Evolutionary conservation across 1,284 basidiomycete species (phyloP), one percentile per base, ranked within the genome.

Genomic region (Leucoagaricus sp.): DNA sequence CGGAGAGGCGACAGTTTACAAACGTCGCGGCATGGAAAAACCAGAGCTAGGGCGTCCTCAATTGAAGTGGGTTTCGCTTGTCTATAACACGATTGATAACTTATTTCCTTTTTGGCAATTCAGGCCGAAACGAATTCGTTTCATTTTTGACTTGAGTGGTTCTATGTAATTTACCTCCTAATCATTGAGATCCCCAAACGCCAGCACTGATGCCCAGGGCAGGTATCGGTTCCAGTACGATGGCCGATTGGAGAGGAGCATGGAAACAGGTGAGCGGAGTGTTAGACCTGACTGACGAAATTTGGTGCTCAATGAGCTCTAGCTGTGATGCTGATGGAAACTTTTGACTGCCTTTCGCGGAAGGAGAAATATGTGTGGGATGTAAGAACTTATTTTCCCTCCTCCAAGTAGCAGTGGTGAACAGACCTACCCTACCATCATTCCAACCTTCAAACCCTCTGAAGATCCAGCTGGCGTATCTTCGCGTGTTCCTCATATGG

Each of bases 281-380:
- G 9, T 3, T 13, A 36, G 15, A 10, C n/a, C 15, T 13, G 8
- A 1, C 10, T 25, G 21, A 4, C 2, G 17, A 5, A 10, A 10
- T 17, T 25, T n/a, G 19, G 23, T 42, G 3, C 26, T 55, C 5
- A 23, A 21, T 21, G 40, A 36, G 31, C 26, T 5, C 12, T 54
- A 86, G 84, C 83, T 28, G 83, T 82, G 6, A 87, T 87, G 85
- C 66, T 87, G 42, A 86, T 87, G 84, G 85, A 87, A 63, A 85
- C 82, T 1, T 86, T 87, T 63, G 77, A 82, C 51, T 78, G 79
- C 8, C 69, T 87, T 9, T 80, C 81, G 4, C 68, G 82, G 49
- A 85, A 85, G 65, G 84, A 86, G 61, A 87, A 87, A 68, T 87
- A 85, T 65, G 80, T 82, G 9, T 87, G 85, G 85, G 85, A 87